These are phyloP conservation scores for Malus asiatica DNA, from an alignment of 306 rosid species.

Conservation along the genomic window DNA sequence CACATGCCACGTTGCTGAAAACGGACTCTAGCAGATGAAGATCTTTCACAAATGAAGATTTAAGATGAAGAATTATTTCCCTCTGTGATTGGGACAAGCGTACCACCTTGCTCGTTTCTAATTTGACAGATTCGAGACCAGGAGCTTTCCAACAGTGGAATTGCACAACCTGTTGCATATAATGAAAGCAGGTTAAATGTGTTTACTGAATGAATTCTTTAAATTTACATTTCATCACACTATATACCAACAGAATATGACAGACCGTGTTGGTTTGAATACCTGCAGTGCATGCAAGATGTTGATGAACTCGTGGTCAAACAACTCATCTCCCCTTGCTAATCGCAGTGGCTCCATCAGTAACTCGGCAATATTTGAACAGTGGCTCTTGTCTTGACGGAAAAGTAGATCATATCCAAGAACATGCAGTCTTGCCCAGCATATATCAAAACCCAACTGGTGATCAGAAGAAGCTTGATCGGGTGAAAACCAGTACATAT, in stretches of 20 bases:
- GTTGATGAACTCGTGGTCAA: slow-evolving; percentile 52
- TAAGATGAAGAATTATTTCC: slow-evolving; percentile 28
- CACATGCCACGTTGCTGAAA: slow-evolving; percentile 16
- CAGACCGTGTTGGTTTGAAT: slow-evolving; percentile 10
- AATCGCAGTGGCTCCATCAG: slow-evolving; percentile 39
- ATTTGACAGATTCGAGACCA: slow-evolving; percentile 18
- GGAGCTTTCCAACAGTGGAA: slow-evolving; percentile 59
- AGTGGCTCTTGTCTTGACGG: slow-evolving; percentile 27
- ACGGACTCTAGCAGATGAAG: slow-evolving; percentile 28
- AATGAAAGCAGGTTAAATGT: neutral
- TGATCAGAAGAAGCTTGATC: slow-evolving; percentile 43
- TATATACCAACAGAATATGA: neutral
- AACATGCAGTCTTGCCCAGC: slow-evolving; percentile 73
- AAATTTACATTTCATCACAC: neutral
- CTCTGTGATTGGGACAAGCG: slow-evolving; percentile 32
- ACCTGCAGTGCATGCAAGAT: slow-evolving; percentile 97
- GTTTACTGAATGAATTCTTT: neutral
- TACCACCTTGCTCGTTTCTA: slow-evolving; percentile 27
- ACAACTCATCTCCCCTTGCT: slow-evolving; percentile 49
- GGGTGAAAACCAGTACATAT: slow-evolving; percentile 81
- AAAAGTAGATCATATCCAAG: slow-evolving; percentile 57
- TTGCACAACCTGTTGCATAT: slow-evolving; percentile 53
- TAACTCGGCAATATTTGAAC: slow-evolving; percentile 44
- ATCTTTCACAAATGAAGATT: slow-evolving; percentile 43
- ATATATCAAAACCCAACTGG: slow-evolving; percentile 60